Percentiles rank a stretch among this genome's conserved stretches.
These are phyloP conservation scores for Exophiala oligosperma DNA, from an alignment of 2,329 filamentous ascomycete species.

Conservation along the genomic window DNA sequence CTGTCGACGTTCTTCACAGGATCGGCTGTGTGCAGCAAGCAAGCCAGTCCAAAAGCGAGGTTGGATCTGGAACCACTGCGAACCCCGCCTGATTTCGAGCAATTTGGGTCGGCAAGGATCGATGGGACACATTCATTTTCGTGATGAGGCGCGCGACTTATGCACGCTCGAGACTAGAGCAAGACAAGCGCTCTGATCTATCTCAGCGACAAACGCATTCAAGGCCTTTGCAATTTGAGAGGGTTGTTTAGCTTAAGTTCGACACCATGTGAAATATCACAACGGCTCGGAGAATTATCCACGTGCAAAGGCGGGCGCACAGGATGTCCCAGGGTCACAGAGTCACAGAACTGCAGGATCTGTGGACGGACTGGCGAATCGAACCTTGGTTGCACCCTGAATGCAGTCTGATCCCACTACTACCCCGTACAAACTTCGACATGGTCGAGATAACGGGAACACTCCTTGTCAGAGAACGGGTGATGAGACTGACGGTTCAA, in stretches of 20 bases:
- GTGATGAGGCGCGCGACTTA: neutral
- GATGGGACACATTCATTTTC: no score
- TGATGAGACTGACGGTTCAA: neutral
- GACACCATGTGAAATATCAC: neutral
- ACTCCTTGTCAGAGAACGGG: neutral
- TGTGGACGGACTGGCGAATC: neutral
- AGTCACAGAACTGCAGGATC: neutral
- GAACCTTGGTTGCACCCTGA: neutral
- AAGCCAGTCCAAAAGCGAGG: neutral
- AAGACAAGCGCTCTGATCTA: neutral
- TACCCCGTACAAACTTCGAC: neutral
- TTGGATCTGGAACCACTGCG: neutral
- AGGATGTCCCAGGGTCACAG: neutral
- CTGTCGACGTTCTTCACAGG: neutral
- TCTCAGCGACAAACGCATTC: neutral
- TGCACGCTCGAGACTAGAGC: neutral
- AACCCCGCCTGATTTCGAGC: neutral
- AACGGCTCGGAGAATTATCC: conserved; percentile 1
- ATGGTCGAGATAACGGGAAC: neutral
- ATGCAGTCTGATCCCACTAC: neutral
- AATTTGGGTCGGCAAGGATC: no score
- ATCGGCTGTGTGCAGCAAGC: neutral
- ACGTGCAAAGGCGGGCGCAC: neutral
- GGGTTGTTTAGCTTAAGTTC: neutral
- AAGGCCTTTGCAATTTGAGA: neutral